Base-by-base conservation (phyloP, 192 early-diverging fungal species). In the Podochytrium sp. region DNA sequence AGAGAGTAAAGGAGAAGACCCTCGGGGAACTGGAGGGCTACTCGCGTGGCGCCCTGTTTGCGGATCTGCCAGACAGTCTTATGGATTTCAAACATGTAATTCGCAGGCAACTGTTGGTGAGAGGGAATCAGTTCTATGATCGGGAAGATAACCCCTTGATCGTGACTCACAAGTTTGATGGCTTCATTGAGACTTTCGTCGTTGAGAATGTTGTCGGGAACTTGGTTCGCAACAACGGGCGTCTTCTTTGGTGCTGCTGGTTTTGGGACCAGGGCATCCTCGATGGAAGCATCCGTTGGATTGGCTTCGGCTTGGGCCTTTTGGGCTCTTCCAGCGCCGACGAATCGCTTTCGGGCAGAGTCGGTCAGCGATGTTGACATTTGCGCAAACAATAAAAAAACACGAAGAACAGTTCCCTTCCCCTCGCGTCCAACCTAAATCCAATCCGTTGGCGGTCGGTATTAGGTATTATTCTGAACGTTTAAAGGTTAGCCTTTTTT, bases 21-120 rank as follows among this genome's bases (percentile, higher is more conserved):
- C 75, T 99, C 98, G 23, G 98, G 98, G 70, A 99, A 93, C 80
- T 99, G 98, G 58, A 99, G 77, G 0, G 96, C 96, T 18, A 98
- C 94, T 82, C 90, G 91, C 51, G 83, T 95, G 0, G 94, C 91
- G 0, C 79, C 75, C 29, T 90, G 81, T 39, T 90, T 89, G 55
- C 83, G 84, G 33, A 99, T 87, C 76, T 95, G 90, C 92, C 93
- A 95, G 2, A 99, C 80, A 18, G 94, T 94, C 78, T 99, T 99
- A 82, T 96, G 93, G 50, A 99, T 95, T 78, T 99, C 98, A 88
- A 99, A 99, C 85, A 96, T 98, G 86, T 99, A 99, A 84, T 99
- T 99, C 35, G 80, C 76, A 1, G 98, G 98, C 20, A 99, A 81
- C 58, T 72, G 39, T 23, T n/a, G 33, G n/a, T 2, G 2, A 2